Conservation (phyloP, 2,329 filamentous ascomycete species). For the Zymoseptoria pseudotritici region DNA sequence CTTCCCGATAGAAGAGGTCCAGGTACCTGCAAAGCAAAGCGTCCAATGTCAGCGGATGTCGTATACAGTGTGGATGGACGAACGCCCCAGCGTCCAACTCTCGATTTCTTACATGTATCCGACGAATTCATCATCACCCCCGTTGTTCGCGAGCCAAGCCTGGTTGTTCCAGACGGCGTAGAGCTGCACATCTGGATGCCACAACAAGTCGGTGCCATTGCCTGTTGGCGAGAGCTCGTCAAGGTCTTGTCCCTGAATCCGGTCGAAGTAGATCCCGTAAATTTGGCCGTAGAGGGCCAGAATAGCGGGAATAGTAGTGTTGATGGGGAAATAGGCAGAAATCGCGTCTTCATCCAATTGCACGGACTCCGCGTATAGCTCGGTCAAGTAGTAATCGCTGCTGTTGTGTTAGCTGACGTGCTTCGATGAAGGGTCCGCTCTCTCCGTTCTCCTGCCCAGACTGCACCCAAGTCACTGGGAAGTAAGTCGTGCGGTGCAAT, state of each 20-base stretch:
- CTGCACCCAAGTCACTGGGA: no score
- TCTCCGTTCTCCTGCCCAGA: no score
- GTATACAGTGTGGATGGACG: no score
- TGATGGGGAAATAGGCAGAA: not conserved
- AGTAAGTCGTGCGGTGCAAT: no score
- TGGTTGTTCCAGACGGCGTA: not conserved
- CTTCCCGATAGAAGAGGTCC: no score
- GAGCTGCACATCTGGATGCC: not conserved
- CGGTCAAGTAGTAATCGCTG: no score
- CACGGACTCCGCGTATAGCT: no score
- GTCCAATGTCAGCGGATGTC: no score
- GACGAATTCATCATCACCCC: not conserved
- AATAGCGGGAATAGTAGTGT: not conserved
- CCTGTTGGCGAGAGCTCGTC: constrained; percentile 23
- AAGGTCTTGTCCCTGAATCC: constrained; percentile 50
- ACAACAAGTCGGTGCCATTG: not conserved
- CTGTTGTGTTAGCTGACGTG: no score
- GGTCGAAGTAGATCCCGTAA: not conserved
- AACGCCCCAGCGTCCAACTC: no score
- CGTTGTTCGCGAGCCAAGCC: not conserved
- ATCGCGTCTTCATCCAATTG: constrained; percentile 74
- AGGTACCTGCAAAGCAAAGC: no score
- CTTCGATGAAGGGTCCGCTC: no score
- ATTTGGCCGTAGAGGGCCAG: not conserved
- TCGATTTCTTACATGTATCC: not conserved